Evolutionary conservation across 495 filamentous ascomycete genomes (phyloP).

Genomic region (Tuber magnatum): DNA sequence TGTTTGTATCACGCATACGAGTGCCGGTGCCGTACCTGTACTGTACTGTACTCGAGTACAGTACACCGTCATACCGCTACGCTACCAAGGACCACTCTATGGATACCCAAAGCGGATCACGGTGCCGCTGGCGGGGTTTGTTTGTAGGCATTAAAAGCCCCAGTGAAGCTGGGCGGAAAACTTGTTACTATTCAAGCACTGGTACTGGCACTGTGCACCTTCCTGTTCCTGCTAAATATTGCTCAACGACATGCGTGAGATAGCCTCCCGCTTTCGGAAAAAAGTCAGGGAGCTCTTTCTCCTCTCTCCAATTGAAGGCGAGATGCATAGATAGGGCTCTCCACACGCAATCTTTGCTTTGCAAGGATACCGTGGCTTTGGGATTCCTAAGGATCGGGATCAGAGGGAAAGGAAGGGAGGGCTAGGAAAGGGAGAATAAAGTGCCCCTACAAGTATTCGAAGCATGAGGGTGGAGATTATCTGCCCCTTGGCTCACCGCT

Average conservation of each 20-base stretch:
- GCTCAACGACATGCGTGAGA: not conserved
- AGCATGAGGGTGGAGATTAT: not conserved
- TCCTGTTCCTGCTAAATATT: not conserved
- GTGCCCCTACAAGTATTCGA: not conserved
- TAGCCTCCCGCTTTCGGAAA: not conserved
- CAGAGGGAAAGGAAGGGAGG: not conserved
- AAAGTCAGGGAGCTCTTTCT: not conserved
- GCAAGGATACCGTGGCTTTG: slow-evolving; percentile 3
- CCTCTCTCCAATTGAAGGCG: not conserved
- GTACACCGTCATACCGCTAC: not conserved
- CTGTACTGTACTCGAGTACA: too few species aligned
- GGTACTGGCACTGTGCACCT: not conserved
- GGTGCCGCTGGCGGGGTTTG: not conserved
- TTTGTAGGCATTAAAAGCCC: not conserved
- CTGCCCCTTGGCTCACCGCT: not conserved
- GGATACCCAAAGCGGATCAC: not conserved
- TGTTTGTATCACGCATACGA: not conserved
- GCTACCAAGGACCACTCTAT: not conserved
- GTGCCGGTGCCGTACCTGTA: not conserved
- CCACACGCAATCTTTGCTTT: not conserved
- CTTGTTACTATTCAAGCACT: not conserved
- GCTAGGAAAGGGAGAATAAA: not conserved
- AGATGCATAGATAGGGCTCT: not conserved
- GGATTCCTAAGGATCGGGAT: not conserved
- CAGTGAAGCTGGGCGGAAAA: not conserved